Evolutionary conservation across 1,284 basidiomycete species (phyloP).

Genomic region (Ustanciosporium gigantosporum): DNA sequence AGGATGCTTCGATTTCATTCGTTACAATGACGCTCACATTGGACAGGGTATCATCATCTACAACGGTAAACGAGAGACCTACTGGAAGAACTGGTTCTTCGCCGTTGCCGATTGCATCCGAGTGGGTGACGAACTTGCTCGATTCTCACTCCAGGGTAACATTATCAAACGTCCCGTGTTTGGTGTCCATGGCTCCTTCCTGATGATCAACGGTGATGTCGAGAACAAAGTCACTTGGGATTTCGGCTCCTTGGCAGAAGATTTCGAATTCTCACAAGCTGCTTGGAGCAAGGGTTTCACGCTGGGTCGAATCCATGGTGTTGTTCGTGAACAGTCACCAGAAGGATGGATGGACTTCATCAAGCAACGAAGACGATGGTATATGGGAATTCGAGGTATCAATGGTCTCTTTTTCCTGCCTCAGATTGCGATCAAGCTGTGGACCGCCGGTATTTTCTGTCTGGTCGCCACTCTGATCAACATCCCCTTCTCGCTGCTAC

Average conservation of each 20-base stretch:
- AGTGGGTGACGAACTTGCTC: conserved; percentile 63
- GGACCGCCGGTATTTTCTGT: conserved; percentile 63
- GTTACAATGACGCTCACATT: conserved; percentile 62
- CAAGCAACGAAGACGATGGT: conserved; percentile 63
- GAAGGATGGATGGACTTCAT: conserved; percentile 62
- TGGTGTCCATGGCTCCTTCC: conserved; percentile 63
- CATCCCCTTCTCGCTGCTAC: conserved; percentile 58
- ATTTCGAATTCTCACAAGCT: conserved; percentile 63
- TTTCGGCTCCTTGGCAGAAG: conserved; percentile 60
- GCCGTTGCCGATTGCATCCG: conserved; percentile 63
- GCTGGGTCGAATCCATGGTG: conserved; percentile 62
- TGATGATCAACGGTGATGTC: conserved; percentile 63
- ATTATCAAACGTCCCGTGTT: conserved; percentile 62
- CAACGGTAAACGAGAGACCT: conserved; percentile 61
- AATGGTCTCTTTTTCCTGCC: conserved; percentile 61
- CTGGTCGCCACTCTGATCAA: conserved; percentile 62
- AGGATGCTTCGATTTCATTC: conserved; percentile 62
- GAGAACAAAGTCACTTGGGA: conserved; percentile 63
- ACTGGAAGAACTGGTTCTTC: conserved; percentile 64
- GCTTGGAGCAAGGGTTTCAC: conserved; percentile 63
- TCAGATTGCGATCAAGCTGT: conserved; percentile 62
- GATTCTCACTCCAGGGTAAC: conserved; percentile 63
- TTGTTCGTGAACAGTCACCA: conserved; percentile 62
- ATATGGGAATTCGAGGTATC: conserved; percentile 62
- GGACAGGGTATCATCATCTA: conserved; percentile 64